phyloP scores from a whole-genome alignment of 2,329 filamentous ascomycete genomes.

The Colletotrichum viniferum region DNA sequence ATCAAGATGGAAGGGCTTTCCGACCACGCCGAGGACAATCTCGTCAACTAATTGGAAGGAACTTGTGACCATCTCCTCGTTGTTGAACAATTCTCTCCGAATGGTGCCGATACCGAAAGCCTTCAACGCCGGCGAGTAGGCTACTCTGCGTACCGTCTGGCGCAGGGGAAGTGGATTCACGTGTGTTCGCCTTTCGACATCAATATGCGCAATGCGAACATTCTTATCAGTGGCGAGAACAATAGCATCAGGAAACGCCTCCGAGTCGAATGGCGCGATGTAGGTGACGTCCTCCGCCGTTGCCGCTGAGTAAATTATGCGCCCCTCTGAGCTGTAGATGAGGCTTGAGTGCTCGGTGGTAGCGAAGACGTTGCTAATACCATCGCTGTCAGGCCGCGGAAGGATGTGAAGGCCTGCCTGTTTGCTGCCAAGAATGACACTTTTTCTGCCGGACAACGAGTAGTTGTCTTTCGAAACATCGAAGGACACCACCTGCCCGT shows the following conservation, averaged over 20 bases:
- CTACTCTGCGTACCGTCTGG: conserved; percentile 84
- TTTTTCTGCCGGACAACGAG: conserved; percentile 74
- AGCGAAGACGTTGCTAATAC: conserved; percentile 82
- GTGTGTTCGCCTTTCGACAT: conserved; percentile 86
- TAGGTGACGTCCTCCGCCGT: conserved; percentile 85
- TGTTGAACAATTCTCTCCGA: conserved; percentile 70
- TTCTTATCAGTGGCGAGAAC: conserved; percentile 79
- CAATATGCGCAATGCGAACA: conserved; percentile 80
- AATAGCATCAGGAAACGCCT: conserved; percentile 80
- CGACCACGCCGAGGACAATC: conserved; percentile 80
- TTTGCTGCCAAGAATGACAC: conserved; percentile 82
- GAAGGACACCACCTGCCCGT: conserved; percentile 89
- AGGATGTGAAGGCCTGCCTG: conserved; percentile 82
- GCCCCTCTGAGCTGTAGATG: conserved; percentile 87
- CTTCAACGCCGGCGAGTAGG: conserved; percentile 79
- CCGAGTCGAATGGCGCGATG: conserved; percentile 82
- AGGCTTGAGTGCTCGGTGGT: conserved; percentile 93
- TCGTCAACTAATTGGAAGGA: conserved; percentile 92
- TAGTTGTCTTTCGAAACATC: conserved; percentile 67
- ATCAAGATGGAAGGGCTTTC: conserved; percentile 67
- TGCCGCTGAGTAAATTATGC: conserved; percentile 91
- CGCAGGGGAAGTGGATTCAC: conserved; percentile 79
- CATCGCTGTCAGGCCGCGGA: conserved; percentile 61
- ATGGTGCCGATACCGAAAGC: conserved; percentile 90
- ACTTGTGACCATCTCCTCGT: conserved; percentile 77